Base-by-base conservation (phyloP, 495 filamentous ascomycete species). In the Lentithecium fluviatile region DNA sequence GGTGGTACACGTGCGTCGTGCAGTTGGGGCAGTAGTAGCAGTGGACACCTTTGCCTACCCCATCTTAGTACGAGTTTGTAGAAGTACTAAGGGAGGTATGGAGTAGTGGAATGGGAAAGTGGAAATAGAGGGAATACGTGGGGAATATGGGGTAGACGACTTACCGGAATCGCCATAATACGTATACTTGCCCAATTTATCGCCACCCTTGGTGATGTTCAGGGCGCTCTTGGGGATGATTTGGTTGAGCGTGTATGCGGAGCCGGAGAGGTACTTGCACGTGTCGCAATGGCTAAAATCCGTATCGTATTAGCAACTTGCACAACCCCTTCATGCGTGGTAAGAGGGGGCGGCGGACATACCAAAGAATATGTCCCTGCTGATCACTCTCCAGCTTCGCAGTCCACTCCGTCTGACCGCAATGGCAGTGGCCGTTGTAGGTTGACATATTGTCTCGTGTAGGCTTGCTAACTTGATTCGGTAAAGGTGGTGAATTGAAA, bases 21-120 rank as follows among this genome's bases (percentile, higher is more conserved):
- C 79, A 81, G 55, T 77, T 81, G 23, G 76, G 76, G 69, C 79
- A 82, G 66, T 78, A 81, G 69, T 77, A 81, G 72, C 80, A 82
- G 69, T 80, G 52, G 29, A 81, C 78, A 2, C 71, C 62, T 2
- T 82, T 79, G 57, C 79, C 77, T 78, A 29, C 12, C 8, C 24
- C 15, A 34, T 23, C 6, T 58, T 45, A 7, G 36, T 42, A 57
- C 23, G 32, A 2, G 19, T n/a, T n/a, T n/a, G 36, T 12, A 6
- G 12, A n/a, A 17, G 43, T 12, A 7, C 17, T n/a, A 36, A 37
- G 32, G 42, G n/a, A 34, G 20, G 26, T 42, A 10, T 2, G 26
- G 52, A 43, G 45, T 2, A 2, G 29, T 1, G 37, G 0, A 34
- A 13, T 11, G 24, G 52, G 42, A 20, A 24, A 29, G 49, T 20